Evolutionary conservation across 345 rosid species (phyloP).

Genomic region (Mallotus nudiflorus): DNA sequence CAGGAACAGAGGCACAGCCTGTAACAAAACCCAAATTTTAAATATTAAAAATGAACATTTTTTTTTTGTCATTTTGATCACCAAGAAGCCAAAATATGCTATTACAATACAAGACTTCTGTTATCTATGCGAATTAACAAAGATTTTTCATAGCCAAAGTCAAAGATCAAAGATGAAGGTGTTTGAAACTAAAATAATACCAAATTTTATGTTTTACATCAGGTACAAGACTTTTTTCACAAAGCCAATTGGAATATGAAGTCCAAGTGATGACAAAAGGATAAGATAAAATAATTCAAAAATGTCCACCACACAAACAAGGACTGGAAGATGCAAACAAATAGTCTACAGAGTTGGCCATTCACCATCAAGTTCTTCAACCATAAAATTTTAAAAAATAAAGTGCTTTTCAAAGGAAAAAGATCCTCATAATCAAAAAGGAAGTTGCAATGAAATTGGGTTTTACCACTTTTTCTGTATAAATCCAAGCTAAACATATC

Average conservation of each 20-base stretch:
- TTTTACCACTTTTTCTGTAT: constrained; percentile 13
- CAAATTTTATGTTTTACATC: background rate
- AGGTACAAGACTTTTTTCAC: background rate
- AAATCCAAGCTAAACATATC: constrained; percentile 21
- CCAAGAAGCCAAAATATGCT: no score
- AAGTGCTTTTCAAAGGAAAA: constrained; percentile 15
- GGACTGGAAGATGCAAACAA: constrained; percentile 7
- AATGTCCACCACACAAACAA: constrained; percentile 1
- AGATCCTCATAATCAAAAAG: constrained; percentile 19
- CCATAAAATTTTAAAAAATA: background rate
- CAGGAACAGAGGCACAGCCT: constrained; percentile 92
- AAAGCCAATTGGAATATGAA: constrained; percentile 14
- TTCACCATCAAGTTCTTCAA: constrained; percentile 5
- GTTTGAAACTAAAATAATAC: background rate
- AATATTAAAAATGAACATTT: background rate
- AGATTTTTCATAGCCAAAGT: background rate
- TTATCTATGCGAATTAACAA: no score
- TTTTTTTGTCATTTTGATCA: no score
- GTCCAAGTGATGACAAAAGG: constrained; percentile 13
- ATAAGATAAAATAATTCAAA: constrained; percentile 24
- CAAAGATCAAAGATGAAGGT: background rate
- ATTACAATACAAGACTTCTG: no score
- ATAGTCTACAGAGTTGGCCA: background rate
- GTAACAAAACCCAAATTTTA: constrained; percentile 13
- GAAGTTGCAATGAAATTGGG: constrained; percentile 20